Base-by-base conservation (phyloP, 257 asterid species). In the Coffea eugenioides region DNA sequence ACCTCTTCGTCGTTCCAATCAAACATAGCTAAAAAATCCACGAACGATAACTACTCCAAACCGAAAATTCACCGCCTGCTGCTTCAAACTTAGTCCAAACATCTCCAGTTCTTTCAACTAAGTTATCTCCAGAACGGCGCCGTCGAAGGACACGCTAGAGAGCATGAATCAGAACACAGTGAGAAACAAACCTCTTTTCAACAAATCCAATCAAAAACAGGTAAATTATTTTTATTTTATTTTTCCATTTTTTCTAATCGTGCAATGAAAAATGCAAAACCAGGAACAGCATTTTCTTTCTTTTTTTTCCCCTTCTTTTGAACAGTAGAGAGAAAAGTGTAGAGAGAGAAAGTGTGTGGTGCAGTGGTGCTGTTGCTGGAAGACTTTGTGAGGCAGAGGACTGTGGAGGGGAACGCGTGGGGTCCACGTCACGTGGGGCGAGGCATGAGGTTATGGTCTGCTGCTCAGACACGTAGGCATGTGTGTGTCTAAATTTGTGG, bases 1-100 rank as follows among this genome's bases (percentile, higher is more conserved):
- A 91, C 97, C 97, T 90, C 97, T 84, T 92, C 92, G 92, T 93
- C 98, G 96, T 92, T 88, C 98, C 96, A 93, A 93, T 92, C 91
- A 92, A 93, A 92, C 98, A 93, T 93, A 83, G 92, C 92, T 90
- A 86, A 77, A 74, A 85, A 77, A 78, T 75, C 82, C 78, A 67
- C 57, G 78, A 74, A 69, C 77, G 64, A 73, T 23, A 71, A 75
- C 83, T 74, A 36, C 67, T 80, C 84, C 86, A 77, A 83, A 83
- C 23, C 82, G 71, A 75, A 83, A 79, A 49, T 84, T 72, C 83
- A 80, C 78, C 69, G 73, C 74, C 65, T 69, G 80, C 76, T 82
- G 78, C 83, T 86, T 81, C 81, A 79, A 84, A 76, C 71, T 85
- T 85, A 85, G 74, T 77, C 80, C 83, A 84, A 87, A 88, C 98